These are phyloP conservation scores for Coemansia sp. DNA, from an alignment of 192 early-diverging fungal genomes.

Conservation along the genomic window DNA sequence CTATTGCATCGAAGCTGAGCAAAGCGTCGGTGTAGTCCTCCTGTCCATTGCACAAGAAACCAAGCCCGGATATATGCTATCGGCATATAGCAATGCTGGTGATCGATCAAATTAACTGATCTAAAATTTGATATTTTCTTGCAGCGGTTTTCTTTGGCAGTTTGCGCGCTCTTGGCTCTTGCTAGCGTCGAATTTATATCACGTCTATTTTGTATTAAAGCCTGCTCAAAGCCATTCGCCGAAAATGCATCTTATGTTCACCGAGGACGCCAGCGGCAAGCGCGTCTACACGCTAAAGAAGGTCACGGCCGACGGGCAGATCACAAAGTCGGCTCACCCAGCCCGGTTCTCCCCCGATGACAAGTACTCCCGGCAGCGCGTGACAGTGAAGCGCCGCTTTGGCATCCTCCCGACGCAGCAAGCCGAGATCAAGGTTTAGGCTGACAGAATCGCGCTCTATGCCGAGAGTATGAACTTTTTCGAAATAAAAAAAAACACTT, in stretches of 20 bases:
- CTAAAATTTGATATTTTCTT: slow-evolving; percentile 7
- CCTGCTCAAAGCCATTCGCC: not conserved
- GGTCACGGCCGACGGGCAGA: slow-evolving; percentile 69
- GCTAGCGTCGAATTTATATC: not conserved
- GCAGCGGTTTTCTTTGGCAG: too few species aligned
- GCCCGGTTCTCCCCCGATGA: slow-evolving; percentile 99
- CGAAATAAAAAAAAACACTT: not conserved
- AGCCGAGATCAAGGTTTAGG: slow-evolving; percentile 41
- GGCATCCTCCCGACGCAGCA: slow-evolving; percentile 81
- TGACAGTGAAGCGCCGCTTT: slow-evolving; percentile 95
- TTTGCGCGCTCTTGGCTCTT: not conserved
- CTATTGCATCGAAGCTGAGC: not conserved
- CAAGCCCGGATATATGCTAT: not conserved
- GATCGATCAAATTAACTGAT: slow-evolving; percentile 3
- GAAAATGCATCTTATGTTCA: slow-evolving; percentile 96
- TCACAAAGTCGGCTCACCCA: slow-evolving; percentile 98
- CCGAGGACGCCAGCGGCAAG: slow-evolving; percentile 75
- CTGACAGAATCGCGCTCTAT: not conserved
- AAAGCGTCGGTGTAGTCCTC: not conserved
- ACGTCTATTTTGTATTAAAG: not conserved
- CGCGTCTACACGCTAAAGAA: slow-evolving; percentile 99
- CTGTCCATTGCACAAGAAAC: not conserved
- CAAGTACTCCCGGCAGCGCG: slow-evolving; percentile 97
- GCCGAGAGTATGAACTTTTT: too few species aligned
- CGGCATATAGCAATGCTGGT: not conserved